Evolutionary conservation across 2,329 filamentous ascomycete genomes (phyloP), one percentile per base, ranked within the genome.

Genomic region (Aureobasidium zeae): DNA sequence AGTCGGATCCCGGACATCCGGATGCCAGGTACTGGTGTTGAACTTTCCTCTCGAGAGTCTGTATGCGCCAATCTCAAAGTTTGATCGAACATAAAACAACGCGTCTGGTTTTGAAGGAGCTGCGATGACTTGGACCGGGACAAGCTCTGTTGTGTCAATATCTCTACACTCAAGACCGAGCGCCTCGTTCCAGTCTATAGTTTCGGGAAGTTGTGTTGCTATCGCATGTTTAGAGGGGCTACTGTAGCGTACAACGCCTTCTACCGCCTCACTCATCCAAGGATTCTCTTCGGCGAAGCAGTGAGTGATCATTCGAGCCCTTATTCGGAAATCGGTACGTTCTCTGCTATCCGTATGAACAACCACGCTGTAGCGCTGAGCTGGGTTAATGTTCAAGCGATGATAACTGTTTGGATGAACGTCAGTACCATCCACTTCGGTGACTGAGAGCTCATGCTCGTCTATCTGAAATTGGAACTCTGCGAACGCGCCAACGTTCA

Each of bases 351-450:
- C 74, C 3, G 79, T 68, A 7, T 70, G 68, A 1, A 85, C 47
- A 0, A 84, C 55, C 12, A 79, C 66, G 53, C 79, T 83, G 54
- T 86, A 86, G 15, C 81, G 72, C 54, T 86, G 81, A 0, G 79
- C 81, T 0, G 81, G 78, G 21, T 73, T 71, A 48, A 86, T 73
- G 48, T 79, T 74, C 25, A 85, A 58, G 3, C 73, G 67, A 48
- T 74, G 70, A 28, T 75, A 72, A 4, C 65, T 61, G 7, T 67
- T 59, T 0, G 81, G 77, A 22, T 69, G 60, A 3, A 83, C 69
- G 20, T 74, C 68, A 3, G 74, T 80, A 6, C 79, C 79, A 55
- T 85, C 81, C 0, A 79, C 76, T 57, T 84, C 80, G 2, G 77
- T 77, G 28, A 84, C 63, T 25, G 70, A 67, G 38, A 80, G 70